phyloP scores from a whole-genome alignment of 208 protist species.

The Wallacemonas sp. region DNA sequence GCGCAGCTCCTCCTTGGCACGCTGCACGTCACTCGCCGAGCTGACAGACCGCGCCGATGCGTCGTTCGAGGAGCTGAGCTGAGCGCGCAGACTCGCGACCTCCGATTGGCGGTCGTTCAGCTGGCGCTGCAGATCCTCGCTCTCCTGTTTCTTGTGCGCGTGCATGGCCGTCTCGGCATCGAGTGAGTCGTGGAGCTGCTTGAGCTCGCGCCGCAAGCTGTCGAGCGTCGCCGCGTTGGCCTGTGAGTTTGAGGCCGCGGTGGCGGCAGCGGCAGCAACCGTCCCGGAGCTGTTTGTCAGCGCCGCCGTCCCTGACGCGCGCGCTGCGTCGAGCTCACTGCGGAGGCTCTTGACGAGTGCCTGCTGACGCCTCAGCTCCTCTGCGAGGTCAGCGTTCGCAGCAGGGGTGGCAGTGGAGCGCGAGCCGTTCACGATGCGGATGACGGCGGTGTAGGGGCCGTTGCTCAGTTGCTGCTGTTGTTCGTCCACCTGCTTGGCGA shows the following conservation, averaged over 20 bases:
- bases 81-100: constrained; percentile 19
- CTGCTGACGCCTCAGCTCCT: constrained; percentile 38
- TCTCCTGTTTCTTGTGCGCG: constrained; percentile 41
- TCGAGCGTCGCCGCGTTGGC: constrained; percentile 32
- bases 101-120: constrained; percentile 22
- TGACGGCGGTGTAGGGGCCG: constrained; percentile 32
- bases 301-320: no score
- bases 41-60: neutral
- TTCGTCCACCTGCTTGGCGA: constrained; percentile 53
- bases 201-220: constrained; percentile 41
- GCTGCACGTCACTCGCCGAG: constrained; percentile 3
- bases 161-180: constrained; percentile 53
- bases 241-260: no score
- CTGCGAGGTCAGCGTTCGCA: constrained; percentile 15
- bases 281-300: no score
- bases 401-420: no score
- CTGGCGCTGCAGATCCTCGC: constrained; percentile 5
- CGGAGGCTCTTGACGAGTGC: constrained; percentile 29
- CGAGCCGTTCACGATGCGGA: constrained; percentile 58
- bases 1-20: constrained; percentile 1
- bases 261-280: no score
- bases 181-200: constrained; percentile 38
- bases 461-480: constrained; percentile 69
- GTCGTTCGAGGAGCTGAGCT: constrained; percentile 9
- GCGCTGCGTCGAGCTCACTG: constrained; percentile 26